These are phyloP conservation scores for Imleria badia DNA, from an alignment of 768 basidiomycete species.

Conservation along the genomic window DNA sequence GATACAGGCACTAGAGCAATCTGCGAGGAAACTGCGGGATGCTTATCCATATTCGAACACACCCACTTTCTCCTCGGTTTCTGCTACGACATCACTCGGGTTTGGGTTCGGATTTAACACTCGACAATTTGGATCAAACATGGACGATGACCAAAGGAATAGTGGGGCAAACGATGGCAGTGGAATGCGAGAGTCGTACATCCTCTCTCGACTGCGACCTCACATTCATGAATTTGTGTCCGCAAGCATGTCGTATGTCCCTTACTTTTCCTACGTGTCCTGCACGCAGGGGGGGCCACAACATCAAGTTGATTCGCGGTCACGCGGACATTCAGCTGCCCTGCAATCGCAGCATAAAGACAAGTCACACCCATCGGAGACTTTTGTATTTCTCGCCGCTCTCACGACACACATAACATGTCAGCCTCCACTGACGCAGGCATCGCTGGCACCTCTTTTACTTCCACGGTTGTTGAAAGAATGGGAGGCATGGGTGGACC, in stretches of 20 bases:
- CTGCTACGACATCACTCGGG: conserved; percentile 37
- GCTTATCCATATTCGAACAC: conserved; percentile 79
- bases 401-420: conserved; percentile 66
- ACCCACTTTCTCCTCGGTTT: conserved; percentile 30
- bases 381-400: conserved; percentile 66
- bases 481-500: conserved; percentile 76
- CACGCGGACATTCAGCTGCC: conserved; percentile 42
- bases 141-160: conserved; percentile 28
- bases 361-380: conserved; percentile 71
- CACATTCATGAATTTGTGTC: conserved; percentile 77
- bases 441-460: conserved; percentile 54
- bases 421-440: conserved; percentile 66
- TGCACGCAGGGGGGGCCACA: conserved; percentile 20
- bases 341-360: conserved; percentile 58
- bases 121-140: conserved; percentile 34
- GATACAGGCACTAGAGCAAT: conserved; percentile 61
- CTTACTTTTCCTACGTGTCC: conserved; percentile 72
- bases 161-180: conserved; percentile 33
- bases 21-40: conserved; percentile 73
- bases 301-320: conserved; percentile 24
- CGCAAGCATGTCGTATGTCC: conserved; percentile 76
- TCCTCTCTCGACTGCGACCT: conserved; percentile 70
- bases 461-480: conserved; percentile 67
- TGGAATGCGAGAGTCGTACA: conserved; percentile 81
- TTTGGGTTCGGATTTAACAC: conserved; percentile 26